These are phyloP conservation scores for Camellia granthamiana DNA, from an alignment of 148 eudicot species.

Conservation along the genomic window DNA sequence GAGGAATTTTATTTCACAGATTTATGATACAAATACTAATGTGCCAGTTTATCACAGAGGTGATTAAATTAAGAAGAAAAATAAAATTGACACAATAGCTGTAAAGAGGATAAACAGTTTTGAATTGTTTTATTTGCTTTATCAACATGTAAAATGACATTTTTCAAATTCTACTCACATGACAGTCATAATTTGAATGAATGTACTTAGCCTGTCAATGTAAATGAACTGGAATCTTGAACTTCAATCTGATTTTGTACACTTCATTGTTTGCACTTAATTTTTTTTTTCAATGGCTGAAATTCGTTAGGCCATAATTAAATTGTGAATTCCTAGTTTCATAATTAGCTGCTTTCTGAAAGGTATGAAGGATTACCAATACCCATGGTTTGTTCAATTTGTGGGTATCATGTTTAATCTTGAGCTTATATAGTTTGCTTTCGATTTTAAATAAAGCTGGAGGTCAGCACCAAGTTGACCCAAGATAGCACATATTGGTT, in stretches of 20 bases:
- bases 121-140: background rate
- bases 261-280: background rate
- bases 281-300: background rate
- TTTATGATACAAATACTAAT: background rate
- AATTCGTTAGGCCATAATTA: background rate
- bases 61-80: background rate
- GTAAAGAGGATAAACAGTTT: background rate
- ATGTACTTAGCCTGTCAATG: background rate
- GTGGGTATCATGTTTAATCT: background rate
- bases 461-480: background rate
- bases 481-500: background rate
- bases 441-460: background rate
- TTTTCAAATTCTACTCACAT: background rate
- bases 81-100: background rate
- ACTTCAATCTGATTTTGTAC: background rate
- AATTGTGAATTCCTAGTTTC: background rate
- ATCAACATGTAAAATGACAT: background rate
- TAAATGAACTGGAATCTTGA: background rate
- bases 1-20: background rate
- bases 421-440: background rate
- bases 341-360: background rate
- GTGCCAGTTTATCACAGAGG: background rate
- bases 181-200: background rate
- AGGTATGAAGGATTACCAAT: background rate
- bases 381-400: background rate